These are phyloP conservation scores for Curvularia sp. DNA, from an alignment of 2,329 filamentous ascomycete genomes.

Conservation along the genomic window DNA sequence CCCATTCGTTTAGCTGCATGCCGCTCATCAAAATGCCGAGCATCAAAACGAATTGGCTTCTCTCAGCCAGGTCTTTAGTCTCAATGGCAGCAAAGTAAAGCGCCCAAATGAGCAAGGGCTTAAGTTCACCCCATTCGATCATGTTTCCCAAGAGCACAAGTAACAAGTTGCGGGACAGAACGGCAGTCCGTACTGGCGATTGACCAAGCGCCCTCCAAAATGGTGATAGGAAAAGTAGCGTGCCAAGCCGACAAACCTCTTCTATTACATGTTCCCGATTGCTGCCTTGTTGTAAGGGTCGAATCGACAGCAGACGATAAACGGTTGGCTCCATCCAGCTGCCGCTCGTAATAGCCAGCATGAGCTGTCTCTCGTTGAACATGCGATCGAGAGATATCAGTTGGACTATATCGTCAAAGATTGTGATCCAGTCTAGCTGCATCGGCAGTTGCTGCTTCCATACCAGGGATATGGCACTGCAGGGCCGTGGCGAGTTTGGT, in stretches of 20 bases:
- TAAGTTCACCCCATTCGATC: constrained; percentile 40
- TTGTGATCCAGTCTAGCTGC: constrained; percentile 35
- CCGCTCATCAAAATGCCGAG: constrained; percentile 36
- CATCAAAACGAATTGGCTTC: constrained; percentile 39
- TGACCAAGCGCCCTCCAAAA: constrained; percentile 39
- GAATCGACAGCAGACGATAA: constrained; percentile 35
- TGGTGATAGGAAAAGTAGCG: constrained; percentile 38
- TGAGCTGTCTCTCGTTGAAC: constrained; percentile 33
- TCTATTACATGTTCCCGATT: constrained; percentile 32
- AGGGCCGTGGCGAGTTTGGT: constrained; percentile 66
- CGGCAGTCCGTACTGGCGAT: constrained; percentile 36
- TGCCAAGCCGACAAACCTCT: constrained; percentile 42
- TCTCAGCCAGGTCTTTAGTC: constrained; percentile 31
- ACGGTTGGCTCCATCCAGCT: constrained; percentile 42
- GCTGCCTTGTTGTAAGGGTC: constrained; percentile 28
- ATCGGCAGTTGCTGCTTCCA: constrained; percentile 60
- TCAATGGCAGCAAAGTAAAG: constrained; percentile 41
- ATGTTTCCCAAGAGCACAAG: constrained; percentile 31
- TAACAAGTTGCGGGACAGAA: constrained; percentile 32
- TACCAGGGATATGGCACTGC: constrained; percentile 61
- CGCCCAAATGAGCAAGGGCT: constrained; percentile 37
- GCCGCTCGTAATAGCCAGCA: constrained; percentile 34
- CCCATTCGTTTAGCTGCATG: constrained; percentile 32
- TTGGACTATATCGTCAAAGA: constrained; percentile 40
- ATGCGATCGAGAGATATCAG: constrained; percentile 36